A percentile compares a stretch with the other conserved stretches of the same genome.
These are phyloP conservation scores for Erythrobasidium hasegawianum DNA, from an alignment of 1,284 basidiomycete species.

Conservation along the genomic window DNA sequence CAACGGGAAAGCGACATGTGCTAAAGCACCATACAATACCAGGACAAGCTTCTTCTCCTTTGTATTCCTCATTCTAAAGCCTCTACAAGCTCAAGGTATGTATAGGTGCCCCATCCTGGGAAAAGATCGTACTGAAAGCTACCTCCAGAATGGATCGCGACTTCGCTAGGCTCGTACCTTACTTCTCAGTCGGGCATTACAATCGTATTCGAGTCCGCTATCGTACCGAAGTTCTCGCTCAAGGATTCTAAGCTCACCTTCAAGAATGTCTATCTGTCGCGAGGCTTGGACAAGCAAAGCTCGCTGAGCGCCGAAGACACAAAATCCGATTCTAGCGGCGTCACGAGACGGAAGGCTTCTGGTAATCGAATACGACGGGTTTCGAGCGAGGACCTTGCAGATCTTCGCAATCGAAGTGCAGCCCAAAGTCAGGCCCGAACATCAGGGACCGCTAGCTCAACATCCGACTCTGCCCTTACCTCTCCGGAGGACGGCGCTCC, in stretches of 20 bases:
- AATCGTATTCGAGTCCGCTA: conserved; percentile 94
- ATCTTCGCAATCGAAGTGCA: conserved; percentile 25
- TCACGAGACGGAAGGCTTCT: conserved; percentile 33
- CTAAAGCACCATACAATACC: background rate
- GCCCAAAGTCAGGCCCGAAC: conserved; percentile 6
- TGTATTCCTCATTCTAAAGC: conserved; percentile 82
- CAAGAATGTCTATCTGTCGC: conserved; percentile 91
- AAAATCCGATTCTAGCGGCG: conserved; percentile 50
- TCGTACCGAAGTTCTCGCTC: conserved; percentile 82
- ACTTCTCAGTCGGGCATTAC: conserved; percentile 89
- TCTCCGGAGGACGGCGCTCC: conserved; percentile 34
- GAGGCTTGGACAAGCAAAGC: conserved; percentile 55
- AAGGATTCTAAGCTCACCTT: conserved; percentile 91
- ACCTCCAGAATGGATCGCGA: conserved; percentile 72
- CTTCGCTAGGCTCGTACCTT: conserved; percentile 84
- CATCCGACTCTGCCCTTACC: background rate
- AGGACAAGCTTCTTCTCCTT: conserved; percentile 95
- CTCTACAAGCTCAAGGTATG: conserved; percentile 78
- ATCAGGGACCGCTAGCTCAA: background rate
- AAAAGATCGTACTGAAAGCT: conserved; percentile 3
- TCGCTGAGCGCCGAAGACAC: conserved; percentile 47
- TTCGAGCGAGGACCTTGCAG: conserved; percentile 23
- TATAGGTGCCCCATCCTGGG: background rate
- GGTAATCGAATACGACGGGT: conserved; percentile 11
- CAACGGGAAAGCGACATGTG: too few relatives aligned